Evolutionary conservation across 2,329 filamentous ascomycete species (phyloP).

Genomic region (Capronia epimyces): DNA sequence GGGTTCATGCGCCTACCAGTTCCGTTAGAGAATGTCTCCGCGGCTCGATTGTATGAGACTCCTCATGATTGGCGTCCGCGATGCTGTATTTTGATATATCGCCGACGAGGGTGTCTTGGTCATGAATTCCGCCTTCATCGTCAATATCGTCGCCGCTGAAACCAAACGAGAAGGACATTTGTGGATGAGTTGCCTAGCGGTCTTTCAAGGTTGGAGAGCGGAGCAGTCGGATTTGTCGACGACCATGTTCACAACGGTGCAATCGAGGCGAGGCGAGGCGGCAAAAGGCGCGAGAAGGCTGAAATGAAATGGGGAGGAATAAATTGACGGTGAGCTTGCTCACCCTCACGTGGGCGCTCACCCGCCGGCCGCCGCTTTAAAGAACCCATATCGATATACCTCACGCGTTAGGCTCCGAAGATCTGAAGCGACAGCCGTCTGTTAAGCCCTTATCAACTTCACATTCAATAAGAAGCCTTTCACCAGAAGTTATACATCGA

Average conservation of each 20-base stretch:
- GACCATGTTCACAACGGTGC: neutral
- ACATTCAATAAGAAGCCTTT: too few species aligned
- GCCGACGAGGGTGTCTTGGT: constrained; percentile 1
- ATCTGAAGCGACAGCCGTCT: too few species aligned
- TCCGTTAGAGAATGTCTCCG: constrained; percentile 43
- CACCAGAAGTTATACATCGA: too few species aligned
- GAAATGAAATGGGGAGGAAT: neutral
- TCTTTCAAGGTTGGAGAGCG: neutral
- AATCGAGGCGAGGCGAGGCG: neutral
- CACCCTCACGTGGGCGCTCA: too few species aligned
- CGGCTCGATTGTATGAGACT: constrained; percentile 32
- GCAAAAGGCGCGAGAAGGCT: neutral
- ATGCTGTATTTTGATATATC: constrained; percentile 13
- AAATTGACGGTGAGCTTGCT: too few species aligned
- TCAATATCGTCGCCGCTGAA: constrained; percentile 57
- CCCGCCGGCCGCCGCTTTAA: too few species aligned
- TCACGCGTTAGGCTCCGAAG: too few species aligned
- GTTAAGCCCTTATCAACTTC: too few species aligned
- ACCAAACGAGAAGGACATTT: constrained; percentile 49
- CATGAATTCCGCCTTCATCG: constrained; percentile 35
- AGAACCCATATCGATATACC: too few species aligned
- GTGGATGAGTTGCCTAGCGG: neutral
- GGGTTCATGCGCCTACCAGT: constrained; percentile 39
- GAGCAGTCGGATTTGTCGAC: too few species aligned
- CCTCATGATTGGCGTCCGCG: constrained; percentile 11